Evolutionary conservation across 2,329 filamentous ascomycete species (phyloP).

Genomic region (Taxawa tesnikishii): DNA sequence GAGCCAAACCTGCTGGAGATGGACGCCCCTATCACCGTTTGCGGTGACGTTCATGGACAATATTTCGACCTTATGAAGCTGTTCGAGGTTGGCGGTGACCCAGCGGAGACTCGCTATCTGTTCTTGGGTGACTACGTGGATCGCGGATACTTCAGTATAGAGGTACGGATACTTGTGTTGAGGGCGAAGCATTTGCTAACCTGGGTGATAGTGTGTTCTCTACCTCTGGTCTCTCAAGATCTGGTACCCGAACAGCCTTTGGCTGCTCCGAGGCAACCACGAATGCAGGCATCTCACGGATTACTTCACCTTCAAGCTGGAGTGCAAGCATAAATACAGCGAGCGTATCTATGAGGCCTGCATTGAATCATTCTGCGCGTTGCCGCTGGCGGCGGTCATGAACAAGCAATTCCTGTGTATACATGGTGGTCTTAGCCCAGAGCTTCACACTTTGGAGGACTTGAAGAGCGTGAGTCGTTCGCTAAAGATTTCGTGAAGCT

Average conservation of each 20-base stretch:
- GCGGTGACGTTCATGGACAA: slow-evolving; percentile 95
- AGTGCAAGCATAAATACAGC: slow-evolving; percentile 99
- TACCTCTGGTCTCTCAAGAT: slow-evolving; percentile 98
- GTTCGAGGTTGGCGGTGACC: slow-evolving; percentile 95
- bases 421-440: slow-evolving; percentile 89
- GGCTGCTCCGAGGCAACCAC: slow-evolving; percentile 95
- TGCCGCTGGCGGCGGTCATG: slow-evolving; percentile 94
- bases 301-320: slow-evolving; percentile 99
- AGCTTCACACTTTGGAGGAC: slow-evolving; percentile 91
- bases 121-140: slow-evolving; percentile 98
- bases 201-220: slow-evolving; percentile 59
- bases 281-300: slow-evolving; percentile 98
- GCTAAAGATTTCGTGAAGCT: slow-evolving; percentile 1
- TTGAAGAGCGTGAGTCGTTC: slow-evolving; percentile 59
- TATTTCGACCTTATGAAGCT: slow-evolving; percentile 99
- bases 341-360: slow-evolving; percentile 93
- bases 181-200: slow-evolving; percentile 18
- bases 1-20: slow-evolving; percentile 97
- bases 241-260: slow-evolving; percentile 94
- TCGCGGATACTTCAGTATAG: slow-evolving; percentile 96
- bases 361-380: slow-evolving; percentile 92
- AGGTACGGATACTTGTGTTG: slow-evolving; percentile 36
- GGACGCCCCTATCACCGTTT: slow-evolving; percentile 98
- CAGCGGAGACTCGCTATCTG: slow-evolving; percentile 88
- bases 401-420: slow-evolving; percentile 99